These are phyloP conservation scores for Torrubiella hemipterigena DNA, from an alignment of 2,329 filamentous ascomycete genomes.

Conservation along the genomic window DNA sequence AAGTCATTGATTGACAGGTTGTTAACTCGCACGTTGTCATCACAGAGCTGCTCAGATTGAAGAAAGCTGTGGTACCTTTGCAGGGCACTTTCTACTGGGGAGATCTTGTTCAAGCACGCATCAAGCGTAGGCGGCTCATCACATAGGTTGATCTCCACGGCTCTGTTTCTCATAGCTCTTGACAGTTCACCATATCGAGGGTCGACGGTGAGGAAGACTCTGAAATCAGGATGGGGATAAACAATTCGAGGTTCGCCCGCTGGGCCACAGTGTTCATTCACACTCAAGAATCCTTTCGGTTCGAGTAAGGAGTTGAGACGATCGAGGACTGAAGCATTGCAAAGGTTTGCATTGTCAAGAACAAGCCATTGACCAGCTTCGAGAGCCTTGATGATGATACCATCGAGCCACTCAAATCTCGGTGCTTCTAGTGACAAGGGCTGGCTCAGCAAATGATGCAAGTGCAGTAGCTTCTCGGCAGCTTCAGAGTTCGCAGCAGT, in stretches of 20 bases:
- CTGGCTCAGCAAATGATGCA: conserved; percentile 36
- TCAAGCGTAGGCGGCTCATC: conserved; percentile 21
- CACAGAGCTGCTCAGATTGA: too few relatives aligned
- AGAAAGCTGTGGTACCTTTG: conserved; percentile 33
- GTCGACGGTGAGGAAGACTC: conserved; percentile 90
- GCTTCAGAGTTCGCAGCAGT: conserved; percentile 34
- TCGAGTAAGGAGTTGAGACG: conserved; percentile 90
- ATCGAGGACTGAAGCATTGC: conserved; percentile 88
- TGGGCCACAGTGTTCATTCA: conserved; percentile 83
- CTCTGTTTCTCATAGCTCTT: conserved; percentile 90
- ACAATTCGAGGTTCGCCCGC: conserved; percentile 74
- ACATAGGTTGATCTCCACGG: conserved; percentile 75
- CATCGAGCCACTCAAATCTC: conserved; percentile 92
- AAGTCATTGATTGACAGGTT: conserved; percentile 35
- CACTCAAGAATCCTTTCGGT: conserved; percentile 72
- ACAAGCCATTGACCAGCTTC: conserved; percentile 84
- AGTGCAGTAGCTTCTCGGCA: conserved; percentile 31
- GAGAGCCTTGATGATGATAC: conserved; percentile 77
- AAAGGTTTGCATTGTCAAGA: conserved; percentile 94
- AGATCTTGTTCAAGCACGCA: conserved; percentile 24
- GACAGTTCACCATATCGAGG: conserved; percentile 87
- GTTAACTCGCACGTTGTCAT: too few relatives aligned
- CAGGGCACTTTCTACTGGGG: conserved; percentile 36
- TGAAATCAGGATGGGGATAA: conserved; percentile 72
- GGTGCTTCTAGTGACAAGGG: conserved; percentile 55